Base-by-base conservation (phyloP, 2,329 filamentous ascomycete species). In the Fusarium virguliforme region DNA sequence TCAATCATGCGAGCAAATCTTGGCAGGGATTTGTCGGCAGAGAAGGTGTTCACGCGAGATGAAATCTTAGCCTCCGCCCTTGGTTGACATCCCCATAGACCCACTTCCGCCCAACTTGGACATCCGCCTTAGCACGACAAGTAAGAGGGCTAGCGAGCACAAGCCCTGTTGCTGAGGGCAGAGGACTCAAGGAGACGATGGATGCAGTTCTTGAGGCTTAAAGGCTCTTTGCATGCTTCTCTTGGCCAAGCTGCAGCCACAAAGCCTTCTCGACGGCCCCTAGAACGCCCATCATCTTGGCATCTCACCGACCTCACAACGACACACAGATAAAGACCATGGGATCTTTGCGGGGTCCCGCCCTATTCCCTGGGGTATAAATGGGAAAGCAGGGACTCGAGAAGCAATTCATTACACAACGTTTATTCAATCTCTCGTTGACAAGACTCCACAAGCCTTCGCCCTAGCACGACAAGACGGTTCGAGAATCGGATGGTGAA, bases 91-190 rank as follows among this genome's bases (percentile, higher is more conserved):
- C 34, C 22, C n/a, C 34, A 64, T 41, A 48, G 64, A 67, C 68
- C 68, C 68, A 71, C 68, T 18, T 57, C 38, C 68, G 64, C 68
- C 68, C 64, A 71, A 68, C 37, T 6, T 65, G 26, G 43, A 71
- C 64, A 64, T 71, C 68, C 68, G 64, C 68, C 68, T 53, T 71
- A 22, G 12, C 18, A 22, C 26, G 64, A 71, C 68, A 71, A 56
- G 7, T 3, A 18, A 24, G 9, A 18, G 6, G n/a, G 22, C 54
- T 30, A 41, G 15, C 26, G 32, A 28, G 15, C 15, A 13, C 8
- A 30, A 22, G 38, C 24, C 26, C 35, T 38, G 30, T 35, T 53
- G 13, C 5, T 7, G 24, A 34, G 30, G 32, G 48, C 32, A 10
- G 30, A 35, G 15, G 1, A 9, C 9, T 51, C 18, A 6, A 30